These are phyloP conservation scores for Fusarium illudens DNA, from an alignment of 2,329 filamentous ascomycete genomes.

Conservation along the genomic window DNA sequence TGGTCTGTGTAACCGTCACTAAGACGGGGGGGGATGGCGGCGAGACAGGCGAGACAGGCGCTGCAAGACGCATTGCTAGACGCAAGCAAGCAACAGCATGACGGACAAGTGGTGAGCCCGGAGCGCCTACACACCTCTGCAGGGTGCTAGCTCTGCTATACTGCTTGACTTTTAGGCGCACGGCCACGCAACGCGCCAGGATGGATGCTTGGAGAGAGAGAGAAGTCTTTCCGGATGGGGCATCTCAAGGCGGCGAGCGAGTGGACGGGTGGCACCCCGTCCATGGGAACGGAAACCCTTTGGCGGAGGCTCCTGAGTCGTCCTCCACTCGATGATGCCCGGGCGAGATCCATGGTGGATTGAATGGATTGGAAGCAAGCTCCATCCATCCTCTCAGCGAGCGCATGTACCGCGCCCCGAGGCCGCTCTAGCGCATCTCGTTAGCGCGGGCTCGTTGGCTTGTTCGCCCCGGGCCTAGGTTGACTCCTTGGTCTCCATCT, in stretches of 20 bases:
- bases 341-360: constrained; percentile 5
- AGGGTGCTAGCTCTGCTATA: background rate
- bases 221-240: constrained; percentile 15
- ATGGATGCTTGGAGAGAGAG: constrained; percentile 9
- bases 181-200: background rate
- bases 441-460: constrained; percentile 6
- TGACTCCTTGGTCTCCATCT: background rate
- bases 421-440: constrained; percentile 17
- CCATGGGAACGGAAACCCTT: constrained; percentile 2
- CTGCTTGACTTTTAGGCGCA: background rate
- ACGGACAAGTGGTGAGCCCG: background rate
- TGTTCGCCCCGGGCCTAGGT: constrained; percentile 7
- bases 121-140: background rate
- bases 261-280: constrained; percentile 11
- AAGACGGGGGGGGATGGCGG: constrained; percentile 13
- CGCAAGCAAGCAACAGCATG: background rate
- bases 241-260: background rate
- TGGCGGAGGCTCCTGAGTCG: constrained; percentile 7
- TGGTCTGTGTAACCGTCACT: constrained; percentile 36
- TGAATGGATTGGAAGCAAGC: too few species aligned
- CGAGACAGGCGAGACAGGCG: constrained; percentile 26
- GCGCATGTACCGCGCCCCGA: constrained; percentile 20
- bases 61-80: constrained; percentile 15
- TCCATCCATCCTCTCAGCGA: constrained; percentile 22
- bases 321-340: background rate